Evolutionary conservation across 2,329 filamentous ascomycete species (phyloP), one percentile per base, ranked within the genome.

Genomic region (Paecilomyces sp.): DNA sequence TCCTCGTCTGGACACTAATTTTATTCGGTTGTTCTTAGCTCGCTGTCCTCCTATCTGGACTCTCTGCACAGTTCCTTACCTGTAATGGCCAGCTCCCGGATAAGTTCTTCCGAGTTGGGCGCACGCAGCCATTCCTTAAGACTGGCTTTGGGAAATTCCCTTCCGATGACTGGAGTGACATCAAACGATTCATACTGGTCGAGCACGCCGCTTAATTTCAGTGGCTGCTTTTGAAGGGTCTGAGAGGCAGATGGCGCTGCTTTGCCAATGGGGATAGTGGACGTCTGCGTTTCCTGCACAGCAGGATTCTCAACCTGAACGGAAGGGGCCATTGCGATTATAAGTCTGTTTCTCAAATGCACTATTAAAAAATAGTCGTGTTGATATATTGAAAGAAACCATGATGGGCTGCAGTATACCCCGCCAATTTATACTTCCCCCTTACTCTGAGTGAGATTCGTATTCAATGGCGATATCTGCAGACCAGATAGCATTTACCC

Each of bases 121-220:
- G 72, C 72, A 0, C 61, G 63, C 25, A 76, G 65, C 61, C 83
- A 81, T 34, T 90, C 85, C 55, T 68, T 70, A 41, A 81, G 65
- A 57, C 74, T 77, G 2, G 75, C 73, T 13, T 70, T 69, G 0
- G 74, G 71, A 53, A 76, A 83, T 64, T 83, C 81, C 22, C 73
- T 73, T 13, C 81, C 81, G 62, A 83, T 82, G 18, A 78, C 71
- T 7, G 80, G 80, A 2, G 81, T 84, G 2, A 81, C 70, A 58
- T 83, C 80, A 57, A 81, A 79, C 8, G 69, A 76, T 13, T 79
- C 71, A 60, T 76, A 81, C 11, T 72, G 61, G 18, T 82, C 74
- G 0, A 83, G 69, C 0, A 67, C 66, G 15, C 78, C 79, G 9
- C 63, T 71, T 12, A 72, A 68, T 60, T 76, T 70, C 15, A 82